These are phyloP conservation scores for Zygotorulaspora chibaensis DNA, from an alignment of 805 yeast species.

Conservation along the genomic window DNA sequence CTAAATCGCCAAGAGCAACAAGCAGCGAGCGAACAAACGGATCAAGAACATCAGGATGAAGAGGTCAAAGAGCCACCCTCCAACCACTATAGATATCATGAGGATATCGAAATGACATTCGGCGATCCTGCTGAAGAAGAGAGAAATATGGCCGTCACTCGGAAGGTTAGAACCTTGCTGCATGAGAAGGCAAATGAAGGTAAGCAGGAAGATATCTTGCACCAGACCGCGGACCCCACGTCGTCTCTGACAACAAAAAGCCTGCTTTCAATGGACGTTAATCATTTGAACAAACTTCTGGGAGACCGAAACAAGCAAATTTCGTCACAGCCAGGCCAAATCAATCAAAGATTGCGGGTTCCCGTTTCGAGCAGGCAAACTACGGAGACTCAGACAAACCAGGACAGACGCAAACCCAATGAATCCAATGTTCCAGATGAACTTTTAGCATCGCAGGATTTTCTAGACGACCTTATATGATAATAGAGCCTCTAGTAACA, in stretches of 20 bases:
- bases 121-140: slow-evolving; percentile 12
- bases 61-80: slow-evolving; percentile 19
- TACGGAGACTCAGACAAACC: background rate
- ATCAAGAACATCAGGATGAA: slow-evolving; percentile 9
- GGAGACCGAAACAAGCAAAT: slow-evolving; percentile 2
- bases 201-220: slow-evolving; percentile 1
- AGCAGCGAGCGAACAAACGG: slow-evolving; percentile 20
- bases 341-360: too few relatives aligned
- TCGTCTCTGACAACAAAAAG: slow-evolving; percentile 17
- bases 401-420: background rate
- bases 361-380: background rate
- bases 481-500: too few relatives aligned
- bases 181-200: slow-evolving; percentile 9
- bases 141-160: slow-evolving; percentile 8
- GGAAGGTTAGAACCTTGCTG: slow-evolving; percentile 15
- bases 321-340: background rate
- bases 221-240: background rate
- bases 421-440: slow-evolving; percentile 19
- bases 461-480: slow-evolving; percentile 26
- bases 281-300: slow-evolving; percentile 19
- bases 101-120: slow-evolving; percentile 17
- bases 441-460: slow-evolving; percentile 25
- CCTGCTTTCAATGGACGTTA: slow-evolving; percentile 21
- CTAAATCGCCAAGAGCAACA: slow-evolving; percentile 20
- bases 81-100: slow-evolving; percentile 23